Evolutionary conservation across 2,329 filamentous ascomycete genomes (phyloP).

Genomic region (Nothophaeocryptopus gaeumannii): DNA sequence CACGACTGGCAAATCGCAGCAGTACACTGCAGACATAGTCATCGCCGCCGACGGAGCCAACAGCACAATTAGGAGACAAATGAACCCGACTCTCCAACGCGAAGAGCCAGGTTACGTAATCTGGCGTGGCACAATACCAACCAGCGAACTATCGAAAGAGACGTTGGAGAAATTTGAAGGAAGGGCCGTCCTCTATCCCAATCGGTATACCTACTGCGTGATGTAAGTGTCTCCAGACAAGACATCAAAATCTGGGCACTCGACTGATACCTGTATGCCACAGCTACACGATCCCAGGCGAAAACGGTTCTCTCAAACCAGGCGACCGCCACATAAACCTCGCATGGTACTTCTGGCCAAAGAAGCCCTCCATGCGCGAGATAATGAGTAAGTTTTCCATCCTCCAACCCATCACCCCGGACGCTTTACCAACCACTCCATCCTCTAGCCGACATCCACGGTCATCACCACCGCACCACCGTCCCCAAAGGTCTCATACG

Average conservation of each 20-base stretch:
- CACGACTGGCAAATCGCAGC: constrained; percentile 4
- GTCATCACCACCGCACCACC: constrained; percentile 29
- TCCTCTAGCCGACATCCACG: constrained; percentile 30
- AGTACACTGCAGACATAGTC: constrained; percentile 19
- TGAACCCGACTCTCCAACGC: constrained; percentile 16
- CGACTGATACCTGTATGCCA: neutral
- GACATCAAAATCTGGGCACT: neutral
- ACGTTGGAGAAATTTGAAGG: constrained; percentile 12
- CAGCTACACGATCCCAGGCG: constrained; percentile 31
- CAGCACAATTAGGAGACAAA: constrained; percentile 17
- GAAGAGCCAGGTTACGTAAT: constrained; percentile 25
- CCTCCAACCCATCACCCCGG: no score
- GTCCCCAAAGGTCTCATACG: constrained; percentile 31
- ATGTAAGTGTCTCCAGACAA: constrained; percentile 3
- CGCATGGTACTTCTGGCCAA: constrained; percentile 31
- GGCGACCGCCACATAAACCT: constrained; percentile 30
- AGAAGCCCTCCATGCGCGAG: constrained; percentile 18
- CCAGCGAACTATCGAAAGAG: constrained; percentile 9
- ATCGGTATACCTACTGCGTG: constrained; percentile 19
- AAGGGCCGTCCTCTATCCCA: constrained; percentile 13
- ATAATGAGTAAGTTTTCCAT: constrained; percentile 16
- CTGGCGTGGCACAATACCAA: constrained; percentile 23
- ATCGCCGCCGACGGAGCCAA: constrained; percentile 27
- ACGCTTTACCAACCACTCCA: constrained; percentile 8
- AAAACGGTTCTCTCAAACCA: constrained; percentile 24